Conservation (phyloP, 306 rosid genomes). For the Aeschynomene evenia region DNA sequence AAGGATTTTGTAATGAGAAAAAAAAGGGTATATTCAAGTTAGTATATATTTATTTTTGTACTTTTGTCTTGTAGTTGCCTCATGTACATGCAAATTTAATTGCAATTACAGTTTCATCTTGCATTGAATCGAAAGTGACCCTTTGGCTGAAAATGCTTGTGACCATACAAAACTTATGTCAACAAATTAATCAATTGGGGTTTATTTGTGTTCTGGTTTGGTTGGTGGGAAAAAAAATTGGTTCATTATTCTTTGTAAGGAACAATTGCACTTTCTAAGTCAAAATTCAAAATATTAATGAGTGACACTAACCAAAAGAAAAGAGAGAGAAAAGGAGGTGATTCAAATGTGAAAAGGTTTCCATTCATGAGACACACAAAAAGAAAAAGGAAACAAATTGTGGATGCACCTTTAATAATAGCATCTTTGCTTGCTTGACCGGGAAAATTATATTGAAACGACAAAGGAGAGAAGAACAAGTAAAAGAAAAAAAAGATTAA, state of each 20-base stretch:
- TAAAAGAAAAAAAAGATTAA: background rate
- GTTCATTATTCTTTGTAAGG: background rate
- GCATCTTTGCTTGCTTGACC: slow-evolving; percentile 39
- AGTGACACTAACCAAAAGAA: background rate
- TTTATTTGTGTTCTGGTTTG: background rate
- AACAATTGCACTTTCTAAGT: background rate
- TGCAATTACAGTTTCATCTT: background rate
- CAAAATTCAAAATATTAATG: background rate
- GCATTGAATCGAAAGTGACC: background rate
- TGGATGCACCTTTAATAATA: background rate
- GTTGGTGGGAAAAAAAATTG: slow-evolving; percentile 25
- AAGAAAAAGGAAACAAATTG: no score
- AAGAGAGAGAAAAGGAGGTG: slow-evolving; percentile 2
- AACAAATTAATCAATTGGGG: background rate
- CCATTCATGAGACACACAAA: slow-evolving; percentile 18
- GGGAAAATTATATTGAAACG: background rate
- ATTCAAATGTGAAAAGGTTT: slow-evolving; percentile 33
- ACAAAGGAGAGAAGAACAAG: background rate
- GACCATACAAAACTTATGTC: background rate
- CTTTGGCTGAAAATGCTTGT: background rate
- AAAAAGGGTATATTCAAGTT: background rate
- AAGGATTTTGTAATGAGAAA: background rate
- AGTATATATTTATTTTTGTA: background rate
- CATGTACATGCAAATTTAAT: background rate
- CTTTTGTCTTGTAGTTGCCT: background rate